These are phyloP conservation scores for Fraxinus paxiana DNA, from an alignment of 305 asterid species.

Conservation along the genomic window DNA sequence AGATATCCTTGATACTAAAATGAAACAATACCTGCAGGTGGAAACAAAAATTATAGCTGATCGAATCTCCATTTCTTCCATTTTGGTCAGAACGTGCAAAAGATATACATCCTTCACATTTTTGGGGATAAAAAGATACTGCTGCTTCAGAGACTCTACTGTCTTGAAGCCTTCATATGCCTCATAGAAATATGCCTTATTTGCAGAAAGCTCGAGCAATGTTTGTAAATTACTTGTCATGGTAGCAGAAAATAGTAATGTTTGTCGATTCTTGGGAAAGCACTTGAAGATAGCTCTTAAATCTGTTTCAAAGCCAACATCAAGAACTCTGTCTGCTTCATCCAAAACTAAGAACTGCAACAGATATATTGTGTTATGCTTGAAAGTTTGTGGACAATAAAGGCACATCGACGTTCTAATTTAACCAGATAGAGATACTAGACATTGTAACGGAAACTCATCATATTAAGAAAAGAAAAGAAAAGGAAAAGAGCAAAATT, in stretches of 20 bases:
- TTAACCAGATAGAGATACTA: not conserved
- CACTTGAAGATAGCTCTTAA: constrained; percentile 74
- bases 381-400: constrained; percentile 6
- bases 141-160: constrained; percentile 77
- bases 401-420: constrained; percentile 1
- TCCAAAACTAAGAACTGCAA: constrained; percentile 89
- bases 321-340: constrained; percentile 93
- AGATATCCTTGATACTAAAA: not conserved
- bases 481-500: not conserved
- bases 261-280: constrained; percentile 79
- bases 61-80: constrained; percentile 66
- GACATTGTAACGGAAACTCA: not conserved
- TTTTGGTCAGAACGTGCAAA: constrained; percentile 54
- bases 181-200: constrained; percentile 76
- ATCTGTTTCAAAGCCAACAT: constrained; percentile 78
- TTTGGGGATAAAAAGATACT: constrained; percentile 65
- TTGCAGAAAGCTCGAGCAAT: constrained; percentile 74
- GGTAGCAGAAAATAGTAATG: constrained; percentile 88
- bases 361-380: constrained; percentile 23
- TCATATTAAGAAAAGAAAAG: not conserved
- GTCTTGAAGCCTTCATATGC: constrained; percentile 85
- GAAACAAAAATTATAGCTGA: constrained; percentile 88
- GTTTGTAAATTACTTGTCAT: constrained; percentile 75
- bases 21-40: constrained; percentile 71
- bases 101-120: constrained; percentile 83